Evolutionary conservation across 148 eudicot genomes (phyloP).

Genomic region (Amaranthus palmeri): DNA sequence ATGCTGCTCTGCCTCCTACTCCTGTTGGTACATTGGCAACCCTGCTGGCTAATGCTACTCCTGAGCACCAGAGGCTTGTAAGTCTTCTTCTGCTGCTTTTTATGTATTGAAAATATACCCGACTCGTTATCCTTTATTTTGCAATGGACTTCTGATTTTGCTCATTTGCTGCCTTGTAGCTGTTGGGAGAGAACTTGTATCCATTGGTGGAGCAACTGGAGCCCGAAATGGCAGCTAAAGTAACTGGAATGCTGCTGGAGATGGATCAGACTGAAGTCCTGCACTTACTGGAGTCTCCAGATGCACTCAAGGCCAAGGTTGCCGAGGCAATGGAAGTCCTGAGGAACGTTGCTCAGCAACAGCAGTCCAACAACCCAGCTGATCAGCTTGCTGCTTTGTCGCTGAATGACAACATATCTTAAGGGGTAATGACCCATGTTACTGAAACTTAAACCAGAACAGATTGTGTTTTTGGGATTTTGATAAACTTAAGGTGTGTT

Average conservation of each 20-base stretch:
- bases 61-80: conserved; percentile 70
- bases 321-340: conserved; percentile 75
- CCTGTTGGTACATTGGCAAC: conserved; percentile 69
- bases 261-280: conserved; percentile 81
- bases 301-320: conserved; percentile 73
- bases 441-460: background rate
- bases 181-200: conserved; percentile 73
- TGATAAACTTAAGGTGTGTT: background rate
- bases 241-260: conserved; percentile 79
- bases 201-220: conserved; percentile 74
- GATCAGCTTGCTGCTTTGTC: conserved; percentile 62
- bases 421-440: background rate
- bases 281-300: conserved; percentile 65
- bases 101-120: background rate
- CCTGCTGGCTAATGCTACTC: conserved; percentile 71
- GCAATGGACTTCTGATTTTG: background rate
- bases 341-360: conserved; percentile 57
- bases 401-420: conserved; percentile 44
- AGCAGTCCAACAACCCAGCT: conserved; percentile 40
- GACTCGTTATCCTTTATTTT: background rate
- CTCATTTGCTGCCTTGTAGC: conserved; percentile 27
- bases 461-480: conserved; percentile 6
- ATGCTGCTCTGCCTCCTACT: conserved; percentile 46
- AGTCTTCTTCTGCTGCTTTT: conserved; percentile 14
- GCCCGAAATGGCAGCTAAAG: conserved; percentile 70